These are phyloP conservation scores for Penicillium brevicompactum DNA, from an alignment of 2,329 filamentous ascomycete genomes.

Conservation along the genomic window DNA sequence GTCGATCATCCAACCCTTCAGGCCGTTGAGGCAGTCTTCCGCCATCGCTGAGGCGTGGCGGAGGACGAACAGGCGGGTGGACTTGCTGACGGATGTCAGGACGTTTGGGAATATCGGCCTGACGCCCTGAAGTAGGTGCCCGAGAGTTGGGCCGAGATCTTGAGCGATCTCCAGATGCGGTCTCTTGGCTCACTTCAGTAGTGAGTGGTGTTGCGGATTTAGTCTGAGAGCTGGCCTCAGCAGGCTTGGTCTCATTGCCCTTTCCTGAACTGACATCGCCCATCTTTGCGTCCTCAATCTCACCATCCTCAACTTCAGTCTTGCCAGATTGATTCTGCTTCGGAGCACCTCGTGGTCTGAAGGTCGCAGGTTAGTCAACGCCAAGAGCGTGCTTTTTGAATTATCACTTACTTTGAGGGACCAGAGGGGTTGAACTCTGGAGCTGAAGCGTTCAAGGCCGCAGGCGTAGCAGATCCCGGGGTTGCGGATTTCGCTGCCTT, in stretches of 20 bases:
- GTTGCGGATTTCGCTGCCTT: conserved; percentile 29
- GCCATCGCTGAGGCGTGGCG: conserved; percentile 37
- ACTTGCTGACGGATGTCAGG: conserved; percentile 41
- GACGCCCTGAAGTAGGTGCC: conserved; percentile 31
- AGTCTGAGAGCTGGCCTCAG: conserved; percentile 12
- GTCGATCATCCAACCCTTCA: conserved; percentile 42
- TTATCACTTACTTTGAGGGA: conserved; percentile 37
- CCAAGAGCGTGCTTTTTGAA: background rate
- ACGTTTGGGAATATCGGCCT: conserved; percentile 39
- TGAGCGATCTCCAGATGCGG: conserved; percentile 11
- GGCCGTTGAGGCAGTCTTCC: conserved; percentile 40
- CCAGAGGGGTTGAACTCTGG: conserved; percentile 43
- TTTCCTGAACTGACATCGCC: conserved; percentile 31
- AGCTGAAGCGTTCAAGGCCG: conserved; percentile 43
- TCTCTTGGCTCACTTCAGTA: conserved; percentile 11
- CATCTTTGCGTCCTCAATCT: conserved; percentile 51
- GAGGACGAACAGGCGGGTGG: conserved; percentile 41
- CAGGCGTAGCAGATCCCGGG: conserved; percentile 33
- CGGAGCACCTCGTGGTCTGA: conserved; percentile 31
- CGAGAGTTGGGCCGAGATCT: conserved; percentile 30
- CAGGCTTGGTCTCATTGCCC: conserved; percentile 15
- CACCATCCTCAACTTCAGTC: conserved; percentile 47
- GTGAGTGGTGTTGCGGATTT: conserved; percentile 7
- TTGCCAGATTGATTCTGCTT: conserved; percentile 30
- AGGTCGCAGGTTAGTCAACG: conserved; percentile 23